Evolutionary conservation across 2,329 filamentous ascomycete species (phyloP).

Genomic region (Chaetoscypha palmicola): DNA sequence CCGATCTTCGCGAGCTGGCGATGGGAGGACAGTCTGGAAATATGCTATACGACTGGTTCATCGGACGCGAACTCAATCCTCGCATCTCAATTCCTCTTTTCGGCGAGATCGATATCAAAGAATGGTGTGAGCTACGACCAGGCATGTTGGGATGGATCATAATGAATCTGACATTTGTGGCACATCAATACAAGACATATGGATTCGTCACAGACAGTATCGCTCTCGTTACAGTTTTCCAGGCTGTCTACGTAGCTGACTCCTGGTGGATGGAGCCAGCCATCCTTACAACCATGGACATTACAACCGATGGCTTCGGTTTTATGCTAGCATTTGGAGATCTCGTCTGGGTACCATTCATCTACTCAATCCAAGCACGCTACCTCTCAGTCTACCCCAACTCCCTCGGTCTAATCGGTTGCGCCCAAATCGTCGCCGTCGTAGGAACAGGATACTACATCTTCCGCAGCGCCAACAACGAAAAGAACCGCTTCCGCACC

Average conservation of each 20-base stretch:
- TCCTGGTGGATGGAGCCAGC: conserved; percentile 80
- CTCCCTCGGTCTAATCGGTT: conserved; percentile 62
- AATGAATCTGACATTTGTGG: conserved; percentile 75
- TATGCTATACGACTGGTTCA: conserved; percentile 91
- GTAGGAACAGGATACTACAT: conserved; percentile 74
- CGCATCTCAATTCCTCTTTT: conserved; percentile 71
- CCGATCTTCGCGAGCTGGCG: conserved; percentile 68
- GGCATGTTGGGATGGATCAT: conserved; percentile 86
- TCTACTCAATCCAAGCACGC: conserved; percentile 76
- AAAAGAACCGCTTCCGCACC: conserved; percentile 91
- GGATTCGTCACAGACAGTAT: conserved; percentile 84
- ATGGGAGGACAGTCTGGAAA: conserved; percentile 78
- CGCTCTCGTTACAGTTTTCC: conserved; percentile 67
- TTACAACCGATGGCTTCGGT: conserved; percentile 87
- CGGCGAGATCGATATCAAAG: conserved; percentile 83
- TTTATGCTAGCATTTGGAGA: conserved; percentile 94
- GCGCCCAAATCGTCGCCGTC: conserved; percentile 58
- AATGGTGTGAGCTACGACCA: conserved; percentile 84
- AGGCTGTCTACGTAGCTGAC: conserved; percentile 78
- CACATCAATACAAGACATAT: conserved; percentile 79
- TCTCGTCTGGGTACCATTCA: conserved; percentile 85
- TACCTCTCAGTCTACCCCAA: conserved; percentile 80
- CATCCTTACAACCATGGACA: conserved; percentile 88
- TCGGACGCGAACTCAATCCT: conserved; percentile 91
- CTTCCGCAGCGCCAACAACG: conserved; percentile 87